These are phyloP conservation scores for Ogataea wickerhamii DNA, from an alignment of 805 yeast species.

Conservation along the genomic window DNA sequence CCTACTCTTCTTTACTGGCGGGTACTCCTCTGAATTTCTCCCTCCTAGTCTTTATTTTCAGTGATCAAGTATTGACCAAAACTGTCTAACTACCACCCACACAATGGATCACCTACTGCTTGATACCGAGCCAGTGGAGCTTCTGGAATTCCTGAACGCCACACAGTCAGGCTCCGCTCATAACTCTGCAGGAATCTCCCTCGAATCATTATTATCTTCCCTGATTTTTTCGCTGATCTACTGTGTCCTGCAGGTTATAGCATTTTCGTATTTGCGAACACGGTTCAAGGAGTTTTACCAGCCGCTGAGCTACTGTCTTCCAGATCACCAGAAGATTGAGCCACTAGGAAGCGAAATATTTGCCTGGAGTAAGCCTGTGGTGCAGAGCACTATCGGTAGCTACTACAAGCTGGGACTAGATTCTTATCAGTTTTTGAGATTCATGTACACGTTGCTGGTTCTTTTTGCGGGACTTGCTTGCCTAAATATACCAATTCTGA, in stretches of 20 bases:
- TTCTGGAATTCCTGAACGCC: slow-evolving; percentile 21
- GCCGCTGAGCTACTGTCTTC: slow-evolving; percentile 47
- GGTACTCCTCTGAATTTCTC: no score
- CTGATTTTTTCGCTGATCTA: slow-evolving; percentile 50
- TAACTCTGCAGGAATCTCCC: slow-evolving; percentile 48
- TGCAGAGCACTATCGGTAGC: slow-evolving; percentile 36
- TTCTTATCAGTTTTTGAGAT: slow-evolving; percentile 69
- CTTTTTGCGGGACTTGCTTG: slow-evolving; percentile 52
- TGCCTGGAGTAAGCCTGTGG: slow-evolving; percentile 50
- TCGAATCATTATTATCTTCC: slow-evolving; percentile 53
- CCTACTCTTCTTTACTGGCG: no score
- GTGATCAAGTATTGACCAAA: no score
- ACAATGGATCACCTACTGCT: not conserved
- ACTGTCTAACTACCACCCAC: no score
- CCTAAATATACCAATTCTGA: slow-evolving; percentile 52
- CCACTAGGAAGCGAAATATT: slow-evolving; percentile 43
- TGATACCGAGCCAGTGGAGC: slow-evolving; percentile 10
- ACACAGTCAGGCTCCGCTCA: slow-evolving; percentile 22
- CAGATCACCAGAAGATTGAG: slow-evolving; percentile 36
- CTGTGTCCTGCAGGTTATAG: slow-evolving; percentile 48
- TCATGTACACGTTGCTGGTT: slow-evolving; percentile 45
- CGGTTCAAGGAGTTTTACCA: slow-evolving; percentile 47
- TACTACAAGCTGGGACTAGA: slow-evolving; percentile 62
- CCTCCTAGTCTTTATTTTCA: no score
- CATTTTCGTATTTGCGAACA: slow-evolving; percentile 38